A percentile compares a stretch with the other conserved stretches of the same genome.
Conservation (phyloP, 2,329 filamentous ascomycete genomes). For the Colletotrichum camelliae region DNA sequence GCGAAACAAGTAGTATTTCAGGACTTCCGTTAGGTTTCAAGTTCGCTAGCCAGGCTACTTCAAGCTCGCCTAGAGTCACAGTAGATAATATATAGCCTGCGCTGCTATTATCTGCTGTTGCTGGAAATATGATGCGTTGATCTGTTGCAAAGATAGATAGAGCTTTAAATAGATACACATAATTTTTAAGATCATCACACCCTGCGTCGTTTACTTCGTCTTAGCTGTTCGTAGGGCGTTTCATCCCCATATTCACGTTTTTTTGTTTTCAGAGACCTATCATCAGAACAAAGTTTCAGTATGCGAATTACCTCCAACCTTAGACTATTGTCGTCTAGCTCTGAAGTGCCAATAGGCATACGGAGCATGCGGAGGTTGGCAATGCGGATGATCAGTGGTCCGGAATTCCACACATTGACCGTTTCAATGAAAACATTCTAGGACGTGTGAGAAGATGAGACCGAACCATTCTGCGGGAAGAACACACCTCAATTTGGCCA, state of each 20-base stretch:
- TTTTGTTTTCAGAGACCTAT: not conserved
- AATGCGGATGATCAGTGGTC: not conserved
- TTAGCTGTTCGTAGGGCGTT: not conserved
- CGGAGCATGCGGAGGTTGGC: not conserved
- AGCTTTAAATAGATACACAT: not conserved
- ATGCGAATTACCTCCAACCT: not conserved
- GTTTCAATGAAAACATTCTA: not conserved
- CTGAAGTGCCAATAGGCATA: not conserved
- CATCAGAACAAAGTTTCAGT: not conserved
- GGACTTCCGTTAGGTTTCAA: not conserved
- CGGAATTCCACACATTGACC: not conserved
- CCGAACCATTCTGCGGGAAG: not conserved
- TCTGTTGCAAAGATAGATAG: not conserved
- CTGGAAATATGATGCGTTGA: not conserved
- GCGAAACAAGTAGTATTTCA: not conserved
- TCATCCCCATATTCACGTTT: not conserved
- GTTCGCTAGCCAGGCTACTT: not conserved
- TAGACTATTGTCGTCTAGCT: not conserved
- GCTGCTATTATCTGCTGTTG: not conserved
- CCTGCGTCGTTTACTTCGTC: not conserved
- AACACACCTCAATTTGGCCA: not conserved
- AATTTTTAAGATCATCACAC: not conserved
- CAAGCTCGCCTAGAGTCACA: not conserved
- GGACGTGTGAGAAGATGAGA: not conserved
- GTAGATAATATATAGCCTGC: not conserved